Evolutionary conservation across 2,329 filamentous ascomycete genomes (phyloP), one percentile per base, ranked within the genome.

Genomic region (Stagonosporopsis cucurbitacearum): DNA sequence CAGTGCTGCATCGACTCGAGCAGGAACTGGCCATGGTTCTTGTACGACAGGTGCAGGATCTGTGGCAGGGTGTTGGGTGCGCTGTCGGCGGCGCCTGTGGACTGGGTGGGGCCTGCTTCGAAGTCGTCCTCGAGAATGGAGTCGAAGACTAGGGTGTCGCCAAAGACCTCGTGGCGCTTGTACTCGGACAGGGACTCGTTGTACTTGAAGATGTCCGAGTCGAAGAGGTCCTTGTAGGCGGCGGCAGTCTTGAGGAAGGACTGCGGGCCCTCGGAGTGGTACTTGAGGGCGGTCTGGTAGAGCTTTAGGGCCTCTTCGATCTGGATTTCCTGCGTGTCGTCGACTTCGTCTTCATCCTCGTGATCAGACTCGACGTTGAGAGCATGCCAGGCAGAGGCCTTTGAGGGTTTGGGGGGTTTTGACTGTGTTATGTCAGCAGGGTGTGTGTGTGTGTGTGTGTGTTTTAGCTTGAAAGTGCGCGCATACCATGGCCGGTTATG

Each of bases 291-390:
- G 66, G 84, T 88, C 71, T 98, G 93, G 73, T 97, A 99, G 32
- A 94, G 85, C 78, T 97, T 98, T 59, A 99, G 81, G 43, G 95
- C 93, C 78, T 99, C 95, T 70, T 99, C 95, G 70, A 98, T 94
- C 82, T 96, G 93, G 48, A 99, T 87, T 76, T 98, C 94, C 74
- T 94, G 95, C 30, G 93, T 96, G 68, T 95, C 92, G 74, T 99
- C 95, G 70, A 96, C 81, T 77, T 97, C 93, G 67, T 96, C 91
- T 72, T 96, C 92, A 62, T 89, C 81, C 54, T 91, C 91, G 70
- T 96, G 91, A 78, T 97, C 95, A 9, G 91, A 90, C 77, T 97
- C 93, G 77, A 98, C 86, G 74, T 99, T 99, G 76, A 97, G 87
- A 49, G 94, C 91, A 69, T 89, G 87, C 79, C 96, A 98, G 67